Conservation (phyloP, 2,329 filamentous ascomycete genomes). For the Cytospora leucostoma region DNA sequence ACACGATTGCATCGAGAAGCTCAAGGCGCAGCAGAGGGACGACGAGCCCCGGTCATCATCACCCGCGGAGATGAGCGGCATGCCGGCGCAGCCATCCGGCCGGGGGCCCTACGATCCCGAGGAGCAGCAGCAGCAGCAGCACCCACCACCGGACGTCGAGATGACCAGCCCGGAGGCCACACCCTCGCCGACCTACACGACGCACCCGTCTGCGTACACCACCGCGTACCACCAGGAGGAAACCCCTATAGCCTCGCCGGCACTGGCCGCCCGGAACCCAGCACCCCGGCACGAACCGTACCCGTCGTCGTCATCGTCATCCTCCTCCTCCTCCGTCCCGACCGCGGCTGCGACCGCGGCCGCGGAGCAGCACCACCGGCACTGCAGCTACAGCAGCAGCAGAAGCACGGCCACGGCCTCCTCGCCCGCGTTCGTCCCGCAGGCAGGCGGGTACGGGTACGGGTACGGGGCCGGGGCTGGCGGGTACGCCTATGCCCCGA, state of each 20-base stretch:
- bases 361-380: conserved; percentile 38
- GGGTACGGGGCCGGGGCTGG: too few species aligned
- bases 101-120: conserved; percentile 34
- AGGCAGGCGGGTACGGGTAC: conserved; percentile 27
- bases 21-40: conserved; percentile 64
- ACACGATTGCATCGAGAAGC: conserved; percentile 79
- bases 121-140: conserved; percentile 42
- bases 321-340: background rate
- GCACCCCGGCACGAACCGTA: conserved; percentile 49
- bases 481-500: conserved; percentile 42
- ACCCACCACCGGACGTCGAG: conserved; percentile 55
- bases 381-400: conserved; percentile 47
- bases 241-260: conserved; percentile 57
- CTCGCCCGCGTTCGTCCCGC: conserved; percentile 57
- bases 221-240: conserved; percentile 34
- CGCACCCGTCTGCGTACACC: conserved; percentile 32
- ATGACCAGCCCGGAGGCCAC: conserved; percentile 56
- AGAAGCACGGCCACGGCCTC: conserved; percentile 47
- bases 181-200: conserved; percentile 49
- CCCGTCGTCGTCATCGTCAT: background rate
- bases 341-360: background rate
- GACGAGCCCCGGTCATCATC: conserved; percentile 36
- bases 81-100: conserved; percentile 34
- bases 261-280: conserved; percentile 50
- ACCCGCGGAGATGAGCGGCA: conserved; percentile 33